Evolutionary conservation across 768 basidiomycete genomes (phyloP), one percentile per base, ranked within the genome.

Genomic region (Trametes villosa): DNA sequence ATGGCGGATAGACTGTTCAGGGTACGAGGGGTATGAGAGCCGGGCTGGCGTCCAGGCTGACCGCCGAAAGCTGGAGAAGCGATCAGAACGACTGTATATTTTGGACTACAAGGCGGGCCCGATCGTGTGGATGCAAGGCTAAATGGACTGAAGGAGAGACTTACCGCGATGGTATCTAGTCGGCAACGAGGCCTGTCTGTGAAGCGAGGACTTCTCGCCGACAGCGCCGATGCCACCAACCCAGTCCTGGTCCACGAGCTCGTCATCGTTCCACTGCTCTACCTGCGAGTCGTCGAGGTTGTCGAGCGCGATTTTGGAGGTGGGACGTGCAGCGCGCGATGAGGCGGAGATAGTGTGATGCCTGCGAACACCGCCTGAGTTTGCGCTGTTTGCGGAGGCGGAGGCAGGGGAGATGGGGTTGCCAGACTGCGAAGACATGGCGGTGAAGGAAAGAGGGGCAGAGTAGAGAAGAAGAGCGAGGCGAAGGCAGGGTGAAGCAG

Each of bases 1-100:
- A 94, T 94, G 55, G 89, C 89, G 34, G 89, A 84, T 53, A 94
- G 84, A 72, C 90, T 93, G 68, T 92, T 93, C 74, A 93, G 78
- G 24, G 84, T 83, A 60, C 90, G 86, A 33, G 89, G 88, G 26
- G 89, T 88, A 63, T 81, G 70, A 66, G 77, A 87, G 27, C 88
- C 88, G 12, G 84, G 69, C 68, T 85, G 76, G 58, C 75, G 85
- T 53, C 83, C 75, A 9, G 77, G 74, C 59, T 81, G 77, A 27
- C 74, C 79, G 64, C 83, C 83, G 63, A 84, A 82, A 36, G 79
- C 86, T 87, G 63, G 40, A n/a, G 38, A 46, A 17, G 26, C 33
- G 48, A 42, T 62, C 47, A 68, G 63, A 30, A 54, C 38, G 17
- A 40, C 51, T 42, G 34, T 13, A 30, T 26, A 20, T 20, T 46